Evolutionary conservation across 768 basidiomycete genomes (phyloP).

Genomic region (Chiua virens): DNA sequence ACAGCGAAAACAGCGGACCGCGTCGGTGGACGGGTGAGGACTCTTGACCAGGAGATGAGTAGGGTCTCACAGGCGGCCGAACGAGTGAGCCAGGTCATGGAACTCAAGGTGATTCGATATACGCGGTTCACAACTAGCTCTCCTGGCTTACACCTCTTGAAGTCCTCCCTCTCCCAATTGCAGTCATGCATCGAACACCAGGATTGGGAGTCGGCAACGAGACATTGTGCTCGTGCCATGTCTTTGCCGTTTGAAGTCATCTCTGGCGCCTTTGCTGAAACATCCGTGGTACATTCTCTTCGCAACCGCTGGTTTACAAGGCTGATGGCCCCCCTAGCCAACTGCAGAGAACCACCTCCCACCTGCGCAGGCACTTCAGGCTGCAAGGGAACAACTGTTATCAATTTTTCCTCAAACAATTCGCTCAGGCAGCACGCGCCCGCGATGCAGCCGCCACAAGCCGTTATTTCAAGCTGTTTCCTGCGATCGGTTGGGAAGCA

Average conservation of each 20-base stretch:
- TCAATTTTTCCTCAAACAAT: constrained; percentile 75
- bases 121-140: constrained; percentile 21
- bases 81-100: constrained; percentile 89
- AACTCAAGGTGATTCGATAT: constrained; percentile 70
- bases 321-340: constrained; percentile 53
- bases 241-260: constrained; percentile 75
- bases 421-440: constrained; percentile 75
- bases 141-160: constrained; percentile 26
- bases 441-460: constrained; percentile 86
- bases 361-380: constrained; percentile 78
- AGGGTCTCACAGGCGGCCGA: constrained; percentile 89
- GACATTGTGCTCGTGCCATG: constrained; percentile 91
- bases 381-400: constrained; percentile 73
- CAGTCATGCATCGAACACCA: constrained; percentile 66
- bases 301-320: background rate
- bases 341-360: constrained; percentile 86
- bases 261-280: constrained; percentile 81
- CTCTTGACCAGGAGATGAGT: constrained; percentile 91
- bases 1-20: constrained; percentile 82
- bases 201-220: constrained; percentile 95
- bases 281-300: constrained; percentile 69
- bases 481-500: constrained; percentile 89
- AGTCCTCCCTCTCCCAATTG: constrained; percentile 64
- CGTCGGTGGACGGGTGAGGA: constrained; percentile 87
- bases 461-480: constrained; percentile 96